Evolutionary conservation across 164 flowering plant genomes (phyloP).

Genomic region (Stephania yunnanensis): DNA sequence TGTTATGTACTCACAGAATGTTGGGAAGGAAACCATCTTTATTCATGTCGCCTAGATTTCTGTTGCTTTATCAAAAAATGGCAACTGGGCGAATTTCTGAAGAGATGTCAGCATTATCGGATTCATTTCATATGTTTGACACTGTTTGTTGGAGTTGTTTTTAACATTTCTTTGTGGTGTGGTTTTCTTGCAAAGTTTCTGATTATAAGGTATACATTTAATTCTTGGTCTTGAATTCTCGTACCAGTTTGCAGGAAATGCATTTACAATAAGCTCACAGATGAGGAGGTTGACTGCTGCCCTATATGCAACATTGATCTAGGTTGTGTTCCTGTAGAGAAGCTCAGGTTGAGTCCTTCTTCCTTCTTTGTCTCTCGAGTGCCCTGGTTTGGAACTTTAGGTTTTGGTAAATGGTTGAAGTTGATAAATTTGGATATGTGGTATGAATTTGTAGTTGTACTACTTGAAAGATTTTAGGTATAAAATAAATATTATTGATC

Average conservation of each 20-base stretch:
- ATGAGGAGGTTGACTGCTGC: slow-evolving; percentile 75
- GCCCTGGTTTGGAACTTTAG: neutral
- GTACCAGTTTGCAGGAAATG: slow-evolving; percentile 90
- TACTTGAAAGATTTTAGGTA: neutral
- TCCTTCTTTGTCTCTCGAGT: too few relatives aligned
- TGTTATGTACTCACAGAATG: neutral
- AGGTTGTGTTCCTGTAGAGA: slow-evolving; percentile 77
- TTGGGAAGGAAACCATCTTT: neutral
- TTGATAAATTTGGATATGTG: neutral
- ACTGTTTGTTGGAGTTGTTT: neutral
- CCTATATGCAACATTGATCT: slow-evolving; percentile 84
- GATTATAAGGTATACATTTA: slow-evolving; percentile 4
- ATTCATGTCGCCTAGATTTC: neutral
- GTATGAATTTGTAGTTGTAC: too few relatives aligned
- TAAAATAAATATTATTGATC: neutral
- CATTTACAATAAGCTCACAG: slow-evolving; percentile 71
- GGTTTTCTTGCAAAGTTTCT: neutral
- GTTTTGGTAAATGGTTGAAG: neutral
- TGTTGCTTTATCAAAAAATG: neutral
- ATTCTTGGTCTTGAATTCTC: slow-evolving; percentile 11
- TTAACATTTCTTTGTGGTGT: neutral
- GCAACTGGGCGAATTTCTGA: neutral
- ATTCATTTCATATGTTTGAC: neutral
- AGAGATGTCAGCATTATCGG: neutral
- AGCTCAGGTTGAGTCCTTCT: slow-evolving; percentile 55